Evolutionary conservation across 768 basidiomycete species (phyloP).

Genomic region (Sarcomyxa edulis): DNA sequence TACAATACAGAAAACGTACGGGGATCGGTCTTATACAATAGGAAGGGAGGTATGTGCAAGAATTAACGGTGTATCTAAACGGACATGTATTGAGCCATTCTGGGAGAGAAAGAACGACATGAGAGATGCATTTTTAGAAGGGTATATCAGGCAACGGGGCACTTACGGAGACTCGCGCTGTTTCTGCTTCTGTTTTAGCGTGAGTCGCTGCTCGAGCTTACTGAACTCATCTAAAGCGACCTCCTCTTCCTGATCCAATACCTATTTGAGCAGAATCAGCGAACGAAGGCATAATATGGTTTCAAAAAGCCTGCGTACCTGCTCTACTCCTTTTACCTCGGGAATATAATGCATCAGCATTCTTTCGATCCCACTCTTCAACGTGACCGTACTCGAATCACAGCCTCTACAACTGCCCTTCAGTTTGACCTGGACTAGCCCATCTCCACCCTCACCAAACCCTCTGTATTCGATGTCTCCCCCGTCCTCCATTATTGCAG

Average conservation of each 20-base stretch:
- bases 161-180: slow-evolving; percentile 41
- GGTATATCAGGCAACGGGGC: not conserved
- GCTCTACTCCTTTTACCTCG: slow-evolving; percentile 87
- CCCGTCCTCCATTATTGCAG: slow-evolving; percentile 98
- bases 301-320: too few species aligned
- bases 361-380: slow-evolving; percentile 95
- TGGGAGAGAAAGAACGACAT: slow-evolving; percentile 19
- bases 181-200: slow-evolving; percentile 33
- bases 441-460: slow-evolving; percentile 80
- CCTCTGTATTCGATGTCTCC: slow-evolving; percentile 97
- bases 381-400: slow-evolving; percentile 86
- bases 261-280: too few species aligned
- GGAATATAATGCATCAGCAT: slow-evolving; percentile 99
- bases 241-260: slow-evolving; percentile 85
- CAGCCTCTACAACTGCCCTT: slow-evolving; percentile 98
- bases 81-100: slow-evolving; percentile 85
- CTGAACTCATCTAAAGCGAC: slow-evolving; percentile 85
- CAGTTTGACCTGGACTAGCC: slow-evolving; percentile 81
- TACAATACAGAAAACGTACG: slow-evolving; percentile 1
- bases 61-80: slow-evolving; percentile 30
- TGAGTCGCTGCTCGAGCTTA: slow-evolving; percentile 75
- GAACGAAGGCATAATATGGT: too few species aligned
- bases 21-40: not conserved
- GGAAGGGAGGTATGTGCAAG: not conserved
- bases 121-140: slow-evolving; percentile 4